Evolutionary conservation across 805 yeast species (phyloP), one percentile per base, ranked within the genome.

Genomic region (Lipomyces japonicus): DNA sequence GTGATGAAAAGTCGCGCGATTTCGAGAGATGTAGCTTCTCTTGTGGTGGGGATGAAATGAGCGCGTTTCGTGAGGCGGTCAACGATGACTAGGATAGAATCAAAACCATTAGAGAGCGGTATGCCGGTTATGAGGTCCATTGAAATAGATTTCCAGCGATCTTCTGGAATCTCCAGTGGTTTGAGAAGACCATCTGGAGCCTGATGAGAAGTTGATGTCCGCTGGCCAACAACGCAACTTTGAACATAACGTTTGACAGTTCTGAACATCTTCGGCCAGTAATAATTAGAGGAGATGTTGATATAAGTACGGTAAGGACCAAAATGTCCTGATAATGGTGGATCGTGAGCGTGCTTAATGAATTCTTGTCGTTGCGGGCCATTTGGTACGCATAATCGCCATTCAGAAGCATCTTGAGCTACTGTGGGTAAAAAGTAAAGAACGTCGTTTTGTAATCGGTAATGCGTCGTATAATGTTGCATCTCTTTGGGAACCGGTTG

Each of bases 101-200:
- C 47, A 22, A 23, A 37, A 4, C 54, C 53, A 2, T 50, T 28
- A 3, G 41, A 25, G 6, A 31, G 16, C 1, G 55, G 57, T 19
- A 60, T 10, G 14, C 50, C 59, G 12, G 50, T 34, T 2, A 61
- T 32, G 39, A 61, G 50, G 38, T 59, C 63, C 56, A 59, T 44
- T 7, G 53, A 35, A 22, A 53, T 18, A 7, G 35, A 18, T 14
- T 10, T 18, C 54, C 57, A 48, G 7, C 53, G 46, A 10, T 19
- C 14, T 14, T 48, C 35, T 9, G 55, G 61, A 34, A 56, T 43
- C 3, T 31, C 44, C 3, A 57, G 39, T 12, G 61, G 53, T 38
- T 48, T 32, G 23, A 53, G 26, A 9, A 35, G 32, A 2, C 60
- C 59, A 21, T n/a, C 22, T 4, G 47, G 39, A 4, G 32, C 31